Conservation (phyloP, 169 alveolate species). For the Blepharisma undulans region DNA sequence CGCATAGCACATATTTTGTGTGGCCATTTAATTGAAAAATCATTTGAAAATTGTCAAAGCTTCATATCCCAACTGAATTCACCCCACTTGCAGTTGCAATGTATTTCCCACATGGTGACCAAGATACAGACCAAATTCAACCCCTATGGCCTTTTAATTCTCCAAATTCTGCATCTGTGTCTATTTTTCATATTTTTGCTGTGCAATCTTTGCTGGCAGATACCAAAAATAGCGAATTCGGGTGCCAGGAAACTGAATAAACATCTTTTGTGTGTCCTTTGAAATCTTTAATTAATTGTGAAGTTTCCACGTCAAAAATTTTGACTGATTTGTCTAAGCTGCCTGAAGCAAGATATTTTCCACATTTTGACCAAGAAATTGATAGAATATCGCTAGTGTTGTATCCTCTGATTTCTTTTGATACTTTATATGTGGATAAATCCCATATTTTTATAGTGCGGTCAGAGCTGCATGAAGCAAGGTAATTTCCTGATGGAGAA, state of each 20-base stretch:
- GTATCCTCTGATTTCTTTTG: neutral
- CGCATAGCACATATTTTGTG: neutral
- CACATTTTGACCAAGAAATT: conserved; percentile 41
- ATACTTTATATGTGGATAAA: conserved; percentile 29
- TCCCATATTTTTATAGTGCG: conserved; percentile 52
- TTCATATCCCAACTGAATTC: neutral
- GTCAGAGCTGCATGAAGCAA: conserved; percentile 54
- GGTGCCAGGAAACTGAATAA: neutral
- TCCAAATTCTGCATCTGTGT: neutral
- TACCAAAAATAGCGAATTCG: neutral
- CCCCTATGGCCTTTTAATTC: conserved; percentile 42
- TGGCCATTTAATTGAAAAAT: conserved; percentile 45
- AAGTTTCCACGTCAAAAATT: conserved; percentile 40
- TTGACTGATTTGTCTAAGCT: conserved; percentile 44
- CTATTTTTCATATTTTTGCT: conserved; percentile 45
- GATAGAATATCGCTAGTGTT: conserved; percentile 15
- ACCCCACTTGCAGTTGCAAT: neutral
- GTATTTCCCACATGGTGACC: neutral
- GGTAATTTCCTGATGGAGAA: conserved; percentile 71
- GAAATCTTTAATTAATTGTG: neutral
- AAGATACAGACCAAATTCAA: conserved; percentile 41
- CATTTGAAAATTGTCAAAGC: neutral
- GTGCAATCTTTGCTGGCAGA: conserved; percentile 41
- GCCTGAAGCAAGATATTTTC: conserved; percentile 48
- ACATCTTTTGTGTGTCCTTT: neutral